These are phyloP conservation scores for Trichophyton rubrum DNA, from an alignment of 2,329 filamentous ascomycete species.

Conservation along the genomic window DNA sequence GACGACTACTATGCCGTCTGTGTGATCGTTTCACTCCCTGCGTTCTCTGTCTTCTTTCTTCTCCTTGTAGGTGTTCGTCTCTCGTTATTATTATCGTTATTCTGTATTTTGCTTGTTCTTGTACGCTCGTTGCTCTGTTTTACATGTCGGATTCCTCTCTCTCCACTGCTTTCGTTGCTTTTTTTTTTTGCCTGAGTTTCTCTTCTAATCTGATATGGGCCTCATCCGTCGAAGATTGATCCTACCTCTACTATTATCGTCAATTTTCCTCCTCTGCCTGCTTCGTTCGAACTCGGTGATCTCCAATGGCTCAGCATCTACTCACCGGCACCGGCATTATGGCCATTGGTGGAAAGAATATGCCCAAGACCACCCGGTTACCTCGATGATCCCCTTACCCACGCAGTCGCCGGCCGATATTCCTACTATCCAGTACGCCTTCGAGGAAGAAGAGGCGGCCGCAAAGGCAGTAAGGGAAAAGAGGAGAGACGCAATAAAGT, in stretches of 20 bases:
- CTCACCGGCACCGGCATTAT: background rate
- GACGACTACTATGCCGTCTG: background rate
- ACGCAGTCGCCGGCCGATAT: constrained; percentile 15
- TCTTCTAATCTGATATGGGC: background rate
- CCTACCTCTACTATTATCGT: constrained; percentile 7
- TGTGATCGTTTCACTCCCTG: background rate
- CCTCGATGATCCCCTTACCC: constrained; percentile 16
- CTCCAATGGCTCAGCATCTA: background rate
- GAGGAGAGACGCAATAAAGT: constrained; percentile 36
- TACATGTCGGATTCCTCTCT: background rate
- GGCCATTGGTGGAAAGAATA: constrained; percentile 13
- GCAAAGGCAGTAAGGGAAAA: constrained; percentile 26
- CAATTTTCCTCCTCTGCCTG: constrained; percentile 8
- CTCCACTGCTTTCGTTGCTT: background rate
- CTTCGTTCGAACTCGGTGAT: constrained; percentile 2
- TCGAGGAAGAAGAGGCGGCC: constrained; percentile 15
- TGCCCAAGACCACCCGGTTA: constrained; percentile 15
- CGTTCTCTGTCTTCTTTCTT: background rate
- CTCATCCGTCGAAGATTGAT: constrained; percentile 11
- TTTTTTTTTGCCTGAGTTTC: background rate
- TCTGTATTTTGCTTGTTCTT: background rate
- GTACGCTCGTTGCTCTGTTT: background rate
- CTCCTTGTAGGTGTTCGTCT: background rate
- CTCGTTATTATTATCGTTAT: background rate
- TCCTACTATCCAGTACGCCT: constrained; percentile 20